Conservation (phyloP, 176 grass and related monocot genomes). For the Eragrostis nindensis region DNA sequence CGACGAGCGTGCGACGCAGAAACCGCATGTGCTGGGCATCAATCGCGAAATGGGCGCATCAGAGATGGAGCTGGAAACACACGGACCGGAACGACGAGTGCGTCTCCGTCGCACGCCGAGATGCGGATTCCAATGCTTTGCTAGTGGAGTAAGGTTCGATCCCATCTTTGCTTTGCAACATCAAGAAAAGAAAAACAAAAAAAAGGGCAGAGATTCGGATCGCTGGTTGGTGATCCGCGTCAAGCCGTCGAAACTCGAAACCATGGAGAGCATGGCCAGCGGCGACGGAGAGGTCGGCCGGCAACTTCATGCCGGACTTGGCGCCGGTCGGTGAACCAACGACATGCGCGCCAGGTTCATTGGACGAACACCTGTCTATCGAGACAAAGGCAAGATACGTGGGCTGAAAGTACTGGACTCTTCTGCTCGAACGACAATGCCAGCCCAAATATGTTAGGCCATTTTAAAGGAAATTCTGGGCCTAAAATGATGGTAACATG, state of each 20-base stretch:
- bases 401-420: background rate
- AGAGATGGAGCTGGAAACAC: background rate
- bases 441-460: background rate
- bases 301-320: background rate
- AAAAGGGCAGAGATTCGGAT: background rate
- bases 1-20: background rate
- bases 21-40: slow-evolving; percentile 21
- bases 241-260: background rate
- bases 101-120: background rate
- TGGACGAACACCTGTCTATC: no score
- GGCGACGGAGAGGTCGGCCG: background rate
- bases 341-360: background rate
- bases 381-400: background rate
- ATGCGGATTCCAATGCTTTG: slow-evolving; percentile 17
- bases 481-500: accelerated
- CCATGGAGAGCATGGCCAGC: background rate
- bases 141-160: slow-evolving; percentile 24
- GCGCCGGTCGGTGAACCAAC: background rate
- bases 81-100: background rate
- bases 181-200: background rate
- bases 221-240: background rate
- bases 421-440: background rate
- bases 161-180: slow-evolving; percentile 2
- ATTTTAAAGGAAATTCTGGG: background rate
- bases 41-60: slow-evolving; percentile 8